Evolutionary conservation across 2,329 filamentous ascomycete genomes (phyloP).

Genomic region (Proliferodiscus dingleyae): DNA sequence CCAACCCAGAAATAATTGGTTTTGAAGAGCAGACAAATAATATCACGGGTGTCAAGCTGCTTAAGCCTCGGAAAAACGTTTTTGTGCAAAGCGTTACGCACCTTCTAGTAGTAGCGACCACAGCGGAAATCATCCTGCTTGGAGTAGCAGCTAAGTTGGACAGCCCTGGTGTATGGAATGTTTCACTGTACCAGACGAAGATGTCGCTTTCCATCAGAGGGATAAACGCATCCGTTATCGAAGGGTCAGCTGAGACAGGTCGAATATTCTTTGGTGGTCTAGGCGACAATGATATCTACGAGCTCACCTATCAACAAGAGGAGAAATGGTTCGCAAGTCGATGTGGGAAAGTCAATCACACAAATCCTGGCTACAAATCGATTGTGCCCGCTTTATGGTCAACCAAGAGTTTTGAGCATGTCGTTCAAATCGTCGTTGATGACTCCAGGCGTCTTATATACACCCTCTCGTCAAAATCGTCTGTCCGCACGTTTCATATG

Average conservation of each 20-base stretch:
- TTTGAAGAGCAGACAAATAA: slow-evolving; percentile 85
- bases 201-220: slow-evolving; percentile 77
- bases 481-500: slow-evolving; percentile 88
- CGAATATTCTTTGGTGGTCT: slow-evolving; percentile 89
- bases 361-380: slow-evolving; percentile 64
- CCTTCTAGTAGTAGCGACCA: slow-evolving; percentile 83
- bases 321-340: slow-evolving; percentile 93
- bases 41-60: slow-evolving; percentile 86
- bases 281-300: slow-evolving; percentile 80
- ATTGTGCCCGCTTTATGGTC: slow-evolving; percentile 54
- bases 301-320: slow-evolving; percentile 94
- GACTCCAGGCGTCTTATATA: slow-evolving; percentile 86
- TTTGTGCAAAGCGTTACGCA: slow-evolving; percentile 84
- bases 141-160: slow-evolving; percentile 68
- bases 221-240: slow-evolving; percentile 71
- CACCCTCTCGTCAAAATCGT: slow-evolving; percentile 81
- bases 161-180: slow-evolving; percentile 63
- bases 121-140: slow-evolving; percentile 78
- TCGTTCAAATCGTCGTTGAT: slow-evolving; percentile 79
- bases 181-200: slow-evolving; percentile 82
- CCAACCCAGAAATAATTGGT: slow-evolving; percentile 86
- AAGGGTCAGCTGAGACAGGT: slow-evolving; percentile 70
- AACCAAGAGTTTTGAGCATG: slow-evolving; percentile 52
- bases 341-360: slow-evolving; percentile 86
- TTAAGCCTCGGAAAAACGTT: slow-evolving; percentile 78